Evolutionary conservation across 2,329 filamentous ascomycete species (phyloP), one percentile per base, ranked within the genome.

Genomic region (Cercospora nicotianae): DNA sequence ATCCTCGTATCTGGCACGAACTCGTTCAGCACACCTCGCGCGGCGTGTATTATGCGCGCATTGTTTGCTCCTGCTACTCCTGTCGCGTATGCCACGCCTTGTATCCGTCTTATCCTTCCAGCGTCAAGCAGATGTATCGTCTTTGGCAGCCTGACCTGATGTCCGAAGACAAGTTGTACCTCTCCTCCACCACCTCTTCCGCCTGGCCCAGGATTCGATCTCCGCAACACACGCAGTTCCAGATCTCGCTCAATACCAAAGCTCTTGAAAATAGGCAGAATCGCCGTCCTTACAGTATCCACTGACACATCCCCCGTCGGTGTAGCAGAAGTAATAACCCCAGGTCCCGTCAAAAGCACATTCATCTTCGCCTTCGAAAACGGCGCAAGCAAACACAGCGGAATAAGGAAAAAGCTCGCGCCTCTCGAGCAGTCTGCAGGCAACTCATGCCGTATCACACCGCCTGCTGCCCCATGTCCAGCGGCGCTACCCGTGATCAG

Each of bases 21-120:
- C 4, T 89, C 85, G 78, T 99, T 99, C 58, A 99, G 84, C 10
- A 99, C 86, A 59, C 93, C 93, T 73, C 94, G 86, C 10, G 94
- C 93, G 2, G 91, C 88, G 76, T 97, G 92, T 76, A 98, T 99
- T 91, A 97, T 96, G 71, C 95, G 87, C 70, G 91, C 92, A 78
- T 98, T 99, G 79, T 97, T 97, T 60, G 91, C 93, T 0, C 92
- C 94, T 10, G 92, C 91, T 0, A 98, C 94, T 58, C 96, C 95
- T 0, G 92, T 93, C 65, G 91, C 91, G 80, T 98, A 99, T 59
- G 95, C 94, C 53, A 99, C 95, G 67, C 95, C 95, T 66, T 94
- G 87, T 72, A 99, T 91, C 73, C 89, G 89, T 85, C 93, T 94
- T 75, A 99, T 90, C 65, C 92, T 86, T 7, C 95, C 95, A 0